Evolutionary conservation across 1,139 yeast species (phyloP).

Genomic region (Yamadazyma sp.): DNA sequence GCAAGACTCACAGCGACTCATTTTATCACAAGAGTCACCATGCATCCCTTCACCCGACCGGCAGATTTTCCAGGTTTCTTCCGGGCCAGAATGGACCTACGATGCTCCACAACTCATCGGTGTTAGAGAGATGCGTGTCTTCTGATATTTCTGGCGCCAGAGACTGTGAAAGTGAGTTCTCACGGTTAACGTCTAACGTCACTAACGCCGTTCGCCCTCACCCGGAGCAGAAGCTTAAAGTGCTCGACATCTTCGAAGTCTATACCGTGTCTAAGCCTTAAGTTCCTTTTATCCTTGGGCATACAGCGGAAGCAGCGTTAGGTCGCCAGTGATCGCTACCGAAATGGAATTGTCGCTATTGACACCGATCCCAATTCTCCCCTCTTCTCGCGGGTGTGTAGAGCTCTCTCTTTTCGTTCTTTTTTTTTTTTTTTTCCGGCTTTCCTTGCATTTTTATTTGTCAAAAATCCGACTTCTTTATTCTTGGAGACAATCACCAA

Average conservation of each 20-base stretch:
- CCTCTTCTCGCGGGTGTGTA: conserved; percentile 1
- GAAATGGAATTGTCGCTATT: neutral
- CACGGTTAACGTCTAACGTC: too few relatives aligned
- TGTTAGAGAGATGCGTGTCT: too few relatives aligned
- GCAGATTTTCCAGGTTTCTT: neutral
- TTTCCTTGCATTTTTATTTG: conserved; percentile 2
- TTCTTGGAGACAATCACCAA: conserved; percentile 3
- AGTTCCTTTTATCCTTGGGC: conserved; percentile 1
- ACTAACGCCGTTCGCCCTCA: too few relatives aligned
- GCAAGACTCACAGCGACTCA: neutral
- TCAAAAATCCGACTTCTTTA: neutral
- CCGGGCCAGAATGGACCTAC: neutral
- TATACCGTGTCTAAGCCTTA: too few relatives aligned
- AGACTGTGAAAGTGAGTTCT: too few relatives aligned
- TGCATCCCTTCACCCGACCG: neutral
- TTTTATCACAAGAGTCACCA: neutral
- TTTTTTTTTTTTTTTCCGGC: neutral
- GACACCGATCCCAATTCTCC: neutral
- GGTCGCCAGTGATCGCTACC: neutral
- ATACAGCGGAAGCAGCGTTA: too few relatives aligned
- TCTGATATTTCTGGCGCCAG: too few relatives aligned
- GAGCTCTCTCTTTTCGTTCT: neutral
- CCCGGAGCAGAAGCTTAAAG: too few relatives aligned
- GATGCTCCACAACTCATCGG: neutral
- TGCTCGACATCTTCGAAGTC: too few relatives aligned